Evolutionary conservation across 2,329 filamentous ascomycete species (phyloP), one percentile per base, ranked within the genome.

Genomic region (Hymenoscyphus fructigenus): DNA sequence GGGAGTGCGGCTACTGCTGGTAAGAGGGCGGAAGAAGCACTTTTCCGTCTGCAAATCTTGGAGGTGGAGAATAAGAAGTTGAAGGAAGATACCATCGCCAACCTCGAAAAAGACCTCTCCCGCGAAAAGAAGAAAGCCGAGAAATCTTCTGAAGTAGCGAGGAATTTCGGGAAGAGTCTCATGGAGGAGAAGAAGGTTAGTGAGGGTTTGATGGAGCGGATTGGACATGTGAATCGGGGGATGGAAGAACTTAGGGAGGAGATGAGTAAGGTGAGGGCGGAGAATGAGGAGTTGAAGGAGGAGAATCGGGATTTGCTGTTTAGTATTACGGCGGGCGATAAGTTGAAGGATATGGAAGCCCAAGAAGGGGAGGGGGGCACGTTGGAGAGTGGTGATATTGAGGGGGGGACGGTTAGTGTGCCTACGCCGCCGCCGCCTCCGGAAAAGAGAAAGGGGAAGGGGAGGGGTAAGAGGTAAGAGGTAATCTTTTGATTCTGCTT

Each of bases 151-250:
- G 85, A 88, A 50, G 83, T 97, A 71, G 91, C 93, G 0, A 84
- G 92, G 20, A 89, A 83, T 55, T 80, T 98, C 67, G 85, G 90
- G 62, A 89, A 89, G 73, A 86, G 91, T 68, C 86, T 92, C 64
- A 88, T 91, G 65, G 94, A 97, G 76, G 94, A 98, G 78, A 95
- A 96, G 78, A 85, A 88, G 17, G 87, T 98, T 61, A 91, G 88
- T 61, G 88, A 92, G 69, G 91, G 90, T 2, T 80, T 99, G 67
- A 85, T 97, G 84, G 83, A 89, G 75, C 84, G 91, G n/a, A 93
- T 98, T 68, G 85, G 88, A 68, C 88, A 91, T 69, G 78, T 96
- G 55, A 87, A 89, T 66, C 80, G 81, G 53, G 88, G 91, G 71
- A 79, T 88, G 7, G 82, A 84, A 64, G 80, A 69, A 20, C 77